A percentile compares a stretch with the other conserved stretches of the same genome.
Conservation (phyloP, 805 yeast genomes). For the Starmerella stigmatis region DNA sequence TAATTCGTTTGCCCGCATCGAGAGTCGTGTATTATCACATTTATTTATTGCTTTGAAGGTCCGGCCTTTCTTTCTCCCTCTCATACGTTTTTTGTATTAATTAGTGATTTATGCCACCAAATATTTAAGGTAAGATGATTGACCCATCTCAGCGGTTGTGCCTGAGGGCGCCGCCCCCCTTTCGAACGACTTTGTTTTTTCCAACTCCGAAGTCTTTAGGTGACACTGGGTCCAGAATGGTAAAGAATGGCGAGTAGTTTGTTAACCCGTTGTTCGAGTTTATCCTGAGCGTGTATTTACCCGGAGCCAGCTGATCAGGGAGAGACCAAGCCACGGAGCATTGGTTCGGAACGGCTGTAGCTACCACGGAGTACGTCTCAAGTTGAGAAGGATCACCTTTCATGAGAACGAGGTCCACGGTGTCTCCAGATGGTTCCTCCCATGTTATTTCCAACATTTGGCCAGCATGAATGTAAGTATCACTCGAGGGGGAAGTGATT, state of each 20-base stretch:
- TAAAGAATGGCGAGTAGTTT: conserved; percentile 28
- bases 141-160: no score
- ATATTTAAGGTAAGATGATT: no score
- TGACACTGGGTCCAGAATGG: conserved; percentile 14
- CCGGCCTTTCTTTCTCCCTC: no score
- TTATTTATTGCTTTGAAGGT: not conserved
- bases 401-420: conserved; percentile 24
- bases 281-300: conserved; percentile 16
- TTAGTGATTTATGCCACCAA: not conserved
- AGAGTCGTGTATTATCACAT: not conserved
- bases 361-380: conserved; percentile 24
- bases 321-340: conserved; percentile 28
- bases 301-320: conserved; percentile 19
- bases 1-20: not conserved
- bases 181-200: not conserved
- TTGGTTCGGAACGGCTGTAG: conserved; percentile 25
- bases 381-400: conserved; percentile 26
- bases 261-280: conserved; percentile 24
- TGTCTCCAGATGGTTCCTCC: conserved; percentile 24
- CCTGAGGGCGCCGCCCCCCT: not conserved
- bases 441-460: conserved; percentile 26
- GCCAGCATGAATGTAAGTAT: conserved; percentile 26
- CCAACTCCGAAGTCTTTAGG: conserved; percentile 6
- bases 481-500: conserved; percentile 15
- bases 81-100: no score